Evolutionary conservation across 1,284 basidiomycete genomes (phyloP).

Genomic region (Ceratobasidium sp.): DNA sequence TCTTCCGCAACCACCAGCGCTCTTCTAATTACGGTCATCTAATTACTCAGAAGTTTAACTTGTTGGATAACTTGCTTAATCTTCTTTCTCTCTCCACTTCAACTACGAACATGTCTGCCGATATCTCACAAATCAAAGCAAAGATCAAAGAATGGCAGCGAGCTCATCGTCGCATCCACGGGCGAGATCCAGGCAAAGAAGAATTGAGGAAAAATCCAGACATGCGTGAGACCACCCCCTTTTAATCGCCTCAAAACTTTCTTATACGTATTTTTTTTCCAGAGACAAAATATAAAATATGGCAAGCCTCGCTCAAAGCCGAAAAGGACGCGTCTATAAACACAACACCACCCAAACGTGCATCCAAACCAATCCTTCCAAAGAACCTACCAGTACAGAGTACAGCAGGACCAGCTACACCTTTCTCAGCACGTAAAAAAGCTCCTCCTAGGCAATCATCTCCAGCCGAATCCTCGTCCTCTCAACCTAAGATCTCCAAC

Average conservation of each 20-base stretch:
- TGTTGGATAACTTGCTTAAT: too few relatives aligned
- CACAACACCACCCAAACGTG: conserved; percentile 29
- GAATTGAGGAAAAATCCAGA: conserved; percentile 47
- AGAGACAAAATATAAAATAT: conserved; percentile 50
- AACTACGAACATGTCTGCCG: conserved; percentile 21
- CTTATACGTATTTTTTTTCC: too few relatives aligned
- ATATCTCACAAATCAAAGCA: conserved; percentile 46
- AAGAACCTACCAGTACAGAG: conserved; percentile 26
- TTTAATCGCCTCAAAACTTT: background rate
- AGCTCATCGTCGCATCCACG: conserved; percentile 44
- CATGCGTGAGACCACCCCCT: conserved; percentile 43
- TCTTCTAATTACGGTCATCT: conserved; percentile 3
- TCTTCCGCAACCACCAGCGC: background rate
- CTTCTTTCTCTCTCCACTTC: too few relatives aligned
- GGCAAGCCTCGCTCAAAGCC: conserved; percentile 44
- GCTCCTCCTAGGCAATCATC: background rate
- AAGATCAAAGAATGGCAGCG: conserved; percentile 50
- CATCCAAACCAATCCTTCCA: background rate
- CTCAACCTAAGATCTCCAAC: conserved; percentile 32
- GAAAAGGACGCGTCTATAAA: conserved; percentile 16
- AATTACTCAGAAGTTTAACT: background rate
- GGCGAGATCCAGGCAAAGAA: conserved; percentile 47
- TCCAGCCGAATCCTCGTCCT: conserved; percentile 24
- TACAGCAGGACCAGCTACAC: conserved; percentile 15
- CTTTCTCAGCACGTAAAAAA: conserved; percentile 35